Evolutionary conservation across 495 filamentous ascomycete species (phyloP).

Genomic region (Aspergillus cristatus): DNA sequence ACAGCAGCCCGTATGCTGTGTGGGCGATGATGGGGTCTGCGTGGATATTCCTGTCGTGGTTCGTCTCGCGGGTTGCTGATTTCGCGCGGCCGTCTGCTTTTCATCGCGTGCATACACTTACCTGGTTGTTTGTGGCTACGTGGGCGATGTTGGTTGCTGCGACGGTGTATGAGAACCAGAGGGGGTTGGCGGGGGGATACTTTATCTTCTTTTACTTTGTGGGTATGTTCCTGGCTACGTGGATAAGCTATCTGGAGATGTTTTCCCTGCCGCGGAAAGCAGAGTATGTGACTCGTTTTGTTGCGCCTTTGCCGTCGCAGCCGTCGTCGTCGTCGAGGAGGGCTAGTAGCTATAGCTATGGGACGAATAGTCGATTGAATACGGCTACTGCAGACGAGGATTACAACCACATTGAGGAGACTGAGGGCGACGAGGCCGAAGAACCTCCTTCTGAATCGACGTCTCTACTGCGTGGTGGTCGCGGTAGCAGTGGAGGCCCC

Average conservation of each 20-base stretch:
- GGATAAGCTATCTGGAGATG: slow-evolving; percentile 67
- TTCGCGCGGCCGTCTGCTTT: slow-evolving; percentile 79
- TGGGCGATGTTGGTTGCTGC: slow-evolving; percentile 65
- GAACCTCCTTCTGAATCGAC: too few relatives aligned
- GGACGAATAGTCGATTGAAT: slow-evolving; percentile 28
- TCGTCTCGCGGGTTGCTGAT: slow-evolving; percentile 72
- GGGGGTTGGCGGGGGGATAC: slow-evolving; percentile 68
- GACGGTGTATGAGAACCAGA: slow-evolving; percentile 64
- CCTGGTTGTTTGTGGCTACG: slow-evolving; percentile 71
- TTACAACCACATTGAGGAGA: too few relatives aligned
- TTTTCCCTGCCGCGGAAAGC: slow-evolving; percentile 66
- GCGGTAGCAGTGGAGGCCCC: too few relatives aligned
- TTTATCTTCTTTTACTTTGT: slow-evolving; percentile 74
- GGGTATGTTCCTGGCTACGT: slow-evolving; percentile 61
- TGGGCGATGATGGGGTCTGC: slow-evolving; percentile 78
- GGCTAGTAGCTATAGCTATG: slow-evolving; percentile 34
- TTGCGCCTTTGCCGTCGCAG: too few relatives aligned
- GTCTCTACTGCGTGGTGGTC: slow-evolving; percentile 57
- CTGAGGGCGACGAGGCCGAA: slow-evolving; percentile 35
- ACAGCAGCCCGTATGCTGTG: slow-evolving; percentile 77
- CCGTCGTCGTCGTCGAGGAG: slow-evolving; percentile 19
- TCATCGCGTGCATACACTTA: slow-evolving; percentile 65
- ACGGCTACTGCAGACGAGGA: slow-evolving; percentile 23
- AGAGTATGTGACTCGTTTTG: slow-evolving; percentile 42
- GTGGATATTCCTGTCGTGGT: slow-evolving; percentile 76